Evolutionary conservation across 768 basidiomycete genomes (phyloP), one percentile per base, ranked within the genome.

Genomic region (Hygrophorus russula): DNA sequence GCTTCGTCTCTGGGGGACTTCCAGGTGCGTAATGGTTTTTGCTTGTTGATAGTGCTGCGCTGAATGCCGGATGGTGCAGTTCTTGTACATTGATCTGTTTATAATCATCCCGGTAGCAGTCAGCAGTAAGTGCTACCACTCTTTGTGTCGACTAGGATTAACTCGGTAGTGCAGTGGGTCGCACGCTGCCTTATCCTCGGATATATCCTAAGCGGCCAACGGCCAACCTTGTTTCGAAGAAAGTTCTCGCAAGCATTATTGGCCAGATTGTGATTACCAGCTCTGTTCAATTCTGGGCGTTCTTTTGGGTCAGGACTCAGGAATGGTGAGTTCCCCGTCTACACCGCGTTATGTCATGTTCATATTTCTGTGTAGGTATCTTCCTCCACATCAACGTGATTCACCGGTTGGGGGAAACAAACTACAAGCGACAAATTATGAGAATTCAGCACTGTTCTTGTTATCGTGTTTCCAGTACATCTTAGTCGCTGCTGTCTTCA

Each of bases 381-480:
- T 68, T 35, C 74, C 80, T 11, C 91, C 90, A n/a, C 63, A 63
- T 0, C 54, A 59, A 37, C 57, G 59, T 28, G 56, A 71, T 14
- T 68, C 72, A 18, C 55, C 56, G 5, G 62, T 65, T 35, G 71
- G 75, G 34, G 74, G 71, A 47, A 74, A 82, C 59, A 78, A 88
- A 52, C 69, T 98, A 35, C 76, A 90, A 46, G 81, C 89, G 15
- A 76, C 66, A 33, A 97, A 93, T 58, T 93, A 75, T 54, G 96
- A 98, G 60, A 97, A 99, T 59, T 80, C 96, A 4, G 78, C 75
- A 20, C 62, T 99, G 45, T 99, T 99, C 66, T 62, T 97, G 50
- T 69, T 97, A 35, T 97, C 96, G 8, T 96, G 91, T 49, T 98
- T 98, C 78, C 96, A 99, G 64, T 99, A 99, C 60, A 89, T 98